Evolutionary conservation across 2,329 filamentous ascomycete genomes (phyloP).

Genomic region (Pseudophaeomoniella oleicola): DNA sequence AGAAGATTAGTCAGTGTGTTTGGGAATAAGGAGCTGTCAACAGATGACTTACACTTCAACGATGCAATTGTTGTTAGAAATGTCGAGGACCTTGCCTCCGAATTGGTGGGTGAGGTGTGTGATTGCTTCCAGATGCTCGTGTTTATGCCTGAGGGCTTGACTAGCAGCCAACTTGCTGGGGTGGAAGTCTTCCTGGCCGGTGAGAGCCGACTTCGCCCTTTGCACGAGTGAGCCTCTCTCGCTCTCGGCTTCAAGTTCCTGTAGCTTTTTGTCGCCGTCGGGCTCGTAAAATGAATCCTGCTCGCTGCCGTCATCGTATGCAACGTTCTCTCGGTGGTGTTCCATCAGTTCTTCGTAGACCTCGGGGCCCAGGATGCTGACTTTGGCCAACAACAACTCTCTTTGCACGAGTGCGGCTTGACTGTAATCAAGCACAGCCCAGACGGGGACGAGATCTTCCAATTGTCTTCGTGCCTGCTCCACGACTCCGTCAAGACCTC

Average conservation of each 20-base stretch:
- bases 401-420: constrained; percentile 84
- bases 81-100: constrained; percentile 91
- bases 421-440: constrained; percentile 96
- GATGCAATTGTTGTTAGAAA: constrained; percentile 96
- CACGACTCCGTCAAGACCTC: constrained; percentile 90
- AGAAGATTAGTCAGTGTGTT: constrained; percentile 4
- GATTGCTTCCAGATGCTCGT: constrained; percentile 91
- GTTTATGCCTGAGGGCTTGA: constrained; percentile 88
- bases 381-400: constrained; percentile 86
- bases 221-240: constrained; percentile 9
- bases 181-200: constrained; percentile 55
- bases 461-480: constrained; percentile 92
- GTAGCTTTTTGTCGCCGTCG: constrained; percentile 11
- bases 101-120: constrained; percentile 97
- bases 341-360: constrained; percentile 95
- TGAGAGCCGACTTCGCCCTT: constrained; percentile 11
- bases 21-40: constrained; percentile 8
- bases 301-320: constrained; percentile 19
- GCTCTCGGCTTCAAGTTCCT: constrained; percentile 20
- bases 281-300: constrained; percentile 30
- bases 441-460: constrained; percentile 93
- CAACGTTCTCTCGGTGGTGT: constrained; percentile 83
- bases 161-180: constrained; percentile 73
- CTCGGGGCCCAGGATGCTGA: constrained; percentile 92
- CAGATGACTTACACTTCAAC: constrained; percentile 67